Percentiles rank a stretch among this genome's conserved stretches.
Conservation (phyloP, 805 yeast genomes). For the Wickerhamiella allomyrinae region DNA sequence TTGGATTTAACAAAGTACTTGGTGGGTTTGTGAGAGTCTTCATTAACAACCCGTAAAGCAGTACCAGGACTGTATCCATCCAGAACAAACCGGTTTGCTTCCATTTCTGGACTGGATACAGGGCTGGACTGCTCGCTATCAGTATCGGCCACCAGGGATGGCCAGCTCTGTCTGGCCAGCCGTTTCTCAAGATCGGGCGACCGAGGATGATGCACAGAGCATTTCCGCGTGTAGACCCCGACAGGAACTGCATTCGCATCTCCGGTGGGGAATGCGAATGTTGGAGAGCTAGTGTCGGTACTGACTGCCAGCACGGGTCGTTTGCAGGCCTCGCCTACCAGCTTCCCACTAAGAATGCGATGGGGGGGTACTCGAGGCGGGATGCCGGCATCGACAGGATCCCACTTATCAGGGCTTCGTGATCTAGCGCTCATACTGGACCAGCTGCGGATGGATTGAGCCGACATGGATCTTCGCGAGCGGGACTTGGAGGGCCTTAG, state of each 20-base stretch:
- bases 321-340: not conserved
- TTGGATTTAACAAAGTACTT: constrained; percentile 14
- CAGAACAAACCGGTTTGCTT: constrained; percentile 9
- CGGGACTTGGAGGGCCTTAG: not conserved
- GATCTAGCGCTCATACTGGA: not conserved
- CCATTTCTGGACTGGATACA: constrained; percentile 3
- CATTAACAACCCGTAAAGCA: constrained; percentile 12
- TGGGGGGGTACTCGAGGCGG: constrained; percentile 17
- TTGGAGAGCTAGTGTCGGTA: constrained; percentile 3
- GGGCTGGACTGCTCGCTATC: not conserved
- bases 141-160: not conserved
- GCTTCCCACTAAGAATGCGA: constrained; percentile 1
- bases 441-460: not conserved
- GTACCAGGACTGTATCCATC: constrained; percentile 15
- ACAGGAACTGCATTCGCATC: constrained; percentile 1
- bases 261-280: not conserved
- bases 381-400: constrained; percentile 10
- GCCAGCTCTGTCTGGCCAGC: not conserved
- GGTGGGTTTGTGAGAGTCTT: constrained; percentile 2
- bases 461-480: not conserved
- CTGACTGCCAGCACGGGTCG: not conserved
- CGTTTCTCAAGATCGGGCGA: not conserved
- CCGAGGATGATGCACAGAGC: not conserved
- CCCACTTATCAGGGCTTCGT: not conserved
- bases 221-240: constrained; percentile 15